phyloP scores from a whole-genome alignment of 2,329 filamentous ascomycete species.

The Apiospora marii region DNA sequence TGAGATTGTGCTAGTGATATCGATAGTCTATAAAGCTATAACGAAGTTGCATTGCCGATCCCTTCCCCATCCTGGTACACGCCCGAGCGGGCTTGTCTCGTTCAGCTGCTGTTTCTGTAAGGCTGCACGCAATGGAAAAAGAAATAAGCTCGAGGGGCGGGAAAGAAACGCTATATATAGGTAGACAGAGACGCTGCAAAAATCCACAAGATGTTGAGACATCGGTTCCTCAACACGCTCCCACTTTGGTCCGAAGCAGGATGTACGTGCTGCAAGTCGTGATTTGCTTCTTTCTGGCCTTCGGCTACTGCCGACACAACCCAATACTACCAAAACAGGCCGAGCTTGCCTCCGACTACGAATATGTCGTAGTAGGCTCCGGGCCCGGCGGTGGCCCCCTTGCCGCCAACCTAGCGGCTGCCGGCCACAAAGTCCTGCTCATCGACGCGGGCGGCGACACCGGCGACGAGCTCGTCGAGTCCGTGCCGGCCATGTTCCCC shows the following conservation, averaged over 20 bases:
- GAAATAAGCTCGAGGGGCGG: not conserved
- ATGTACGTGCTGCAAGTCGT: conserved; percentile 4
- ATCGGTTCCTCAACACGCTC: not conserved
- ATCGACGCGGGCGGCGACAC: conserved; percentile 64
- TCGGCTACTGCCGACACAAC: conserved; percentile 24
- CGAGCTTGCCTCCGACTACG: conserved; percentile 42
- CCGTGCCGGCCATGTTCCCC: conserved; percentile 55
- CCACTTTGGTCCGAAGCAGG: not conserved
- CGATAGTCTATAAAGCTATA: conserved; percentile 19
- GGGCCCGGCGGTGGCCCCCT: conserved; percentile 60
- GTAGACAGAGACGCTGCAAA: not conserved
- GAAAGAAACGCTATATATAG: not conserved
- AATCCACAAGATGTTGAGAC: not conserved
- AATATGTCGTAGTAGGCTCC: conserved; percentile 58
- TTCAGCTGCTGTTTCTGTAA: not conserved
- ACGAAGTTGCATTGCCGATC: conserved; percentile 1
- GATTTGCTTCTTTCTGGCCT: not conserved
- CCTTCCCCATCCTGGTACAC: not conserved
- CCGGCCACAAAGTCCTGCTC: conserved; percentile 60
- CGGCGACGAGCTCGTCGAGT: conserved; percentile 48
- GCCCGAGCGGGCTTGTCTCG: not conserved
- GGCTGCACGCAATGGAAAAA: not conserved
- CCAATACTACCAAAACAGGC: conserved; percentile 24
- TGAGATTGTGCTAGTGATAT: not conserved
- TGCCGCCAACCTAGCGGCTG: conserved; percentile 58